phyloP scores from a whole-genome alignment of 2,329 filamentous ascomycete species.

The Aspergillus ibericus region DNA sequence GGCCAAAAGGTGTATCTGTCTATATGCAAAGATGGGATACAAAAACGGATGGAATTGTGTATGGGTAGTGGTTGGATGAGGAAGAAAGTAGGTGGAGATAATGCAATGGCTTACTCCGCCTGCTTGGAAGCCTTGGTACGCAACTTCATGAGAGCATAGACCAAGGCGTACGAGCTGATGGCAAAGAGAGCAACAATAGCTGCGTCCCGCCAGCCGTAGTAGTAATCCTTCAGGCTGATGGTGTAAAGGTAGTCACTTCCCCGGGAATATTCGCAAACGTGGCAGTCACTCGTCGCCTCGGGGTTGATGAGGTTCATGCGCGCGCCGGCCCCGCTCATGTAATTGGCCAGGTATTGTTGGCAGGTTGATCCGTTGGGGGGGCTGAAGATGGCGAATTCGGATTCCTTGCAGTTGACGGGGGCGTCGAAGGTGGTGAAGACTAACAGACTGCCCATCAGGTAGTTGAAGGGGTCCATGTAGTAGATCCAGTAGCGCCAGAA shows the following conservation, averaged over 20 bases:
- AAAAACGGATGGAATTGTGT: neutral
- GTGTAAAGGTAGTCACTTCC: conserved; percentile 61
- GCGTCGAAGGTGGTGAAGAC: conserved; percentile 27
- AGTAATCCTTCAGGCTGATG: conserved; percentile 61
- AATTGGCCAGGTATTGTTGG: conserved; percentile 56
- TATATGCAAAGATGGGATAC: neutral
- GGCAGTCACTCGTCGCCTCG: conserved; percentile 55
- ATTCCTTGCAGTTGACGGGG: conserved; percentile 24
- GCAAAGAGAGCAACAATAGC: conserved; percentile 60
- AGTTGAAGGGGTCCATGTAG: conserved; percentile 34
- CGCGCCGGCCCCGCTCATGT: conserved; percentile 49
- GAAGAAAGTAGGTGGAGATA: neutral
- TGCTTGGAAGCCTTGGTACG: conserved; percentile 38
- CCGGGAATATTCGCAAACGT: conserved; percentile 60
- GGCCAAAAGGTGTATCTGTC: neutral
- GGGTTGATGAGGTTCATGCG: conserved; percentile 60
- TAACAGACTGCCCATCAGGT: conserved; percentile 31
- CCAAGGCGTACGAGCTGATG: conserved; percentile 53
- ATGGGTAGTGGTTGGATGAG: neutral
- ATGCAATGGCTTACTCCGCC: conserved; percentile 30
- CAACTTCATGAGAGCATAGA: conserved; percentile 42
- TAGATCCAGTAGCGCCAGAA: conserved; percentile 38
- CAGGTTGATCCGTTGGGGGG: conserved; percentile 53
- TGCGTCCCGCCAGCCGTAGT: conserved; percentile 66
- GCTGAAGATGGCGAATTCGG: conserved; percentile 28